Base-by-base conservation (phyloP, 2,329 filamentous ascomycete genomes). In the Pseudogymnoascus sp. region DNA sequence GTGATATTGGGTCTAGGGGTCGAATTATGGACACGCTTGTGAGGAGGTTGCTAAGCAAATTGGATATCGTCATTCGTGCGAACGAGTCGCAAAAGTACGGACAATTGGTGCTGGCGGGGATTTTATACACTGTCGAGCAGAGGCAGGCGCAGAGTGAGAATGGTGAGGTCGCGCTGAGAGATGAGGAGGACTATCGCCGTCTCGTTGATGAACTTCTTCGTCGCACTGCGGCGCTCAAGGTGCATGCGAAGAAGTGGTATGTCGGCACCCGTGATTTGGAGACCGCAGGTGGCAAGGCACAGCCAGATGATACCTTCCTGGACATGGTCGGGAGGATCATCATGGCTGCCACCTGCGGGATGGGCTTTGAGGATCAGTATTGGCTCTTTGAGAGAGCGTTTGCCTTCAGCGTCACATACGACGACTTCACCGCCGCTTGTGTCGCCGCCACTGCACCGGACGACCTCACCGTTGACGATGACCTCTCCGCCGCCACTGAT, bases 271-370 rank as follows among this genome's bases (percentile, higher is more conserved):
- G 31, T 16, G 23, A 57, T 29, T 8, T 57, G 40, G 40, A 42
- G 8, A 21, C 16, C 51, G 26, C 31, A 16, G 51, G 29, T 23
- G 16, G 36, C 16, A 26, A 16, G 29, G 31, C 8, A 1, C 12
- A 18, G 26, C 14, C 51, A 8, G 64, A 67, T 18, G 66, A 68
- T 7, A 61, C 11, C 23, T 62, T 65, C 8, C 54, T 71, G 3
- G 59, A 66, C 7, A 47, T 69, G 1, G 61, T 71, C n/a, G 71
- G 69, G 7, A 64, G 63, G n/a, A 66, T 68, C 16, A 62, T 68
- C 23, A 65, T 64, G 26, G 37, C 63, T 7, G 57, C 61, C 1
- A 42, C 65, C 16, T 57, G 57, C 5, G 47, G 45, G 14, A 29
- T 57, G 31, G 14, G 10, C 23, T 29, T 34, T 34, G 26, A 29